These are phyloP conservation scores for Zarea fungicola DNA, from an alignment of 2,329 filamentous ascomycete genomes.

Conservation along the genomic window DNA sequence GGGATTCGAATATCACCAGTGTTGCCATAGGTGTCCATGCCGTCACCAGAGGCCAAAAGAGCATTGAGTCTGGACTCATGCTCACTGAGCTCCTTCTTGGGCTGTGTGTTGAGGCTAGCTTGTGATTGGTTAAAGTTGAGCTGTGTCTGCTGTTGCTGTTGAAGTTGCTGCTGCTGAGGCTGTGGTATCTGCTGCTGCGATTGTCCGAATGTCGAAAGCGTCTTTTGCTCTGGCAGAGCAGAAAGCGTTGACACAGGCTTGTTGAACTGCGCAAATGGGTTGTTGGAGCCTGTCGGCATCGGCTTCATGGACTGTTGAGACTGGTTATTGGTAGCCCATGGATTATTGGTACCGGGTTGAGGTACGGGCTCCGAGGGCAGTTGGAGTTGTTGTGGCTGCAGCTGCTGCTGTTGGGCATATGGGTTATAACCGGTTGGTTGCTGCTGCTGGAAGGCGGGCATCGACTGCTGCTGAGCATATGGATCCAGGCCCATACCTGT, in stretches of 20 bases:
- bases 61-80: constrained; percentile 77
- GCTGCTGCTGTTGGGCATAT: constrained; percentile 38
- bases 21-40: constrained; percentile 96
- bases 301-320: constrained; percentile 65
- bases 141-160: constrained; percentile 34
- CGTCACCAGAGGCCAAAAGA: constrained; percentile 80
- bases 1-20: constrained; percentile 94
- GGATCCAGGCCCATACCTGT: constrained; percentile 64
- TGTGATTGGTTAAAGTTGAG: constrained; percentile 13
- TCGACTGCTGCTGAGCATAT: constrained; percentile 49
- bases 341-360: constrained; percentile 86
- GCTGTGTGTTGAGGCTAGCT: constrained; percentile 20
- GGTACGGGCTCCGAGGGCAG: constrained; percentile 53
- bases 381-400: constrained; percentile 37
- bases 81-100: constrained; percentile 53
- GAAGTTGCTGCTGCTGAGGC: constrained; percentile 36
- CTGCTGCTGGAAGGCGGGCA: constrained; percentile 40
- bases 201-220: constrained; percentile 55
- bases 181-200: constrained; percentile 34
- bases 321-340: constrained; percentile 67
- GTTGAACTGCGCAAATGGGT: constrained; percentile 82
- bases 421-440: constrained; percentile 52
- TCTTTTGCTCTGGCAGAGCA: constrained; percentile 78
- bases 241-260: constrained; percentile 64
- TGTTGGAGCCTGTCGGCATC: constrained; percentile 92